Percentiles rank a stretch among this genome's conserved stretches.
Evolutionary conservation across 768 basidiomycete genomes (phyloP).

Genomic region (Boletus patriciae): DNA sequence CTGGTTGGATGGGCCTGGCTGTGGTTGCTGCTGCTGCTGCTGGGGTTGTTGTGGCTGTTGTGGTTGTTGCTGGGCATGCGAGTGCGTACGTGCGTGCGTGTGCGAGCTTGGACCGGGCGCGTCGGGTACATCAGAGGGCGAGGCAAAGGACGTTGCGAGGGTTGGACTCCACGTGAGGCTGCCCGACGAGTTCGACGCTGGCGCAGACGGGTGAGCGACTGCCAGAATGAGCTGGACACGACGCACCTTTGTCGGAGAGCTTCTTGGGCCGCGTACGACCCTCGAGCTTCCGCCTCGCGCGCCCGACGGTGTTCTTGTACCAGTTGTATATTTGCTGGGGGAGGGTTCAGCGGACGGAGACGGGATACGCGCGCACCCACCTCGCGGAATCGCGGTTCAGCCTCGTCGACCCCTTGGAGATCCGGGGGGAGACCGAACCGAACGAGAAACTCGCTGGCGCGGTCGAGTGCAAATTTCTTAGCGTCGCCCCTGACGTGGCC

Average conservation of each 20-base stretch:
- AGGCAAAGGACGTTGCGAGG: slow-evolving; percentile 39
- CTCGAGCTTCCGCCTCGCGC: slow-evolving; percentile 57
- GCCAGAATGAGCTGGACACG: background rate
- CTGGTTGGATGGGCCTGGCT: slow-evolving; percentile 20
- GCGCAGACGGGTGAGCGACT: background rate
- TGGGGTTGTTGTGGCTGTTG: slow-evolving; percentile 31
- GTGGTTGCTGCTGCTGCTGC: slow-evolving; percentile 26
- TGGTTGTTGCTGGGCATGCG: background rate
- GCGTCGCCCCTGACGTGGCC: slow-evolving; percentile 66
- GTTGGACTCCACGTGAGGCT: slow-evolving; percentile 42
- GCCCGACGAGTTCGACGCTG: slow-evolving; percentile 19
- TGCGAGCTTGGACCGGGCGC: slow-evolving; percentile 34
- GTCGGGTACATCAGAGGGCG: slow-evolving; percentile 16
- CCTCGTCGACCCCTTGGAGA: slow-evolving; percentile 54
- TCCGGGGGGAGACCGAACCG: slow-evolving; percentile 59
- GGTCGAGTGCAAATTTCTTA: slow-evolving; percentile 65
- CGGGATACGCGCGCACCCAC: slow-evolving; percentile 30
- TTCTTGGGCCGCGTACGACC: slow-evolving; percentile 54
- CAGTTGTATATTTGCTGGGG: slow-evolving; percentile 68
- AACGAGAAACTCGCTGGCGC: slow-evolving; percentile 59
- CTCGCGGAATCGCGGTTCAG: slow-evolving; percentile 62
- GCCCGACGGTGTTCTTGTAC: slow-evolving; percentile 70
- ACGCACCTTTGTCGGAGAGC: slow-evolving; percentile 49
- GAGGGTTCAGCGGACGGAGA: background rate
- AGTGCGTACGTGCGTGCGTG: slow-evolving; percentile 25